Evolutionary conservation across 768 basidiomycete genomes (phyloP), one percentile per base, ranked within the genome.

Genomic region (Neoboletus subvelutipes): DNA sequence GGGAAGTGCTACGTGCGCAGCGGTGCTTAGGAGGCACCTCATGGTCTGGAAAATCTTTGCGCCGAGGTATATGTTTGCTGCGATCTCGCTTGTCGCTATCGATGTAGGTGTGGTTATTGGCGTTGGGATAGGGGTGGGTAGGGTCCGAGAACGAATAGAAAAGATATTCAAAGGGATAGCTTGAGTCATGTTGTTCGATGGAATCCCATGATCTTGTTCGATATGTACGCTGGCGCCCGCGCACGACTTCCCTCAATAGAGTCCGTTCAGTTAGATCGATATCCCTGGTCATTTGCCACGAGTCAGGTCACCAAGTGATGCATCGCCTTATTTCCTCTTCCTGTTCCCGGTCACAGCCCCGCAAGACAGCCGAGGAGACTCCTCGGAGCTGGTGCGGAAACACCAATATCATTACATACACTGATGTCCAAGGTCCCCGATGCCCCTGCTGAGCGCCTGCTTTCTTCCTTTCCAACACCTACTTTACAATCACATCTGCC

Each of bases 41-140:
- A 97, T 97, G 94, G 94, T 98, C 24, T 99, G 97, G 97, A 98
- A 98, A 75, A 87, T 98, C 4, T 99, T 98, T 66, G 96, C 95
- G 37, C 97, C 97, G 59, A 76, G 96, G 59, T 97, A 95, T 69
- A 95, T 98, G 87, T 68, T 83, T 17, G 90, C 82, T 0, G 92
- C 83, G 0, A 65, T 84, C 4, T 80, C 81, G 29, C 69, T 96
- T 36, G 41, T 92, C 5, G 81, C 81, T 1, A 83, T 92, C 2
- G 96, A 98, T 73, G 36, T 86, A 0, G 87, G 78, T 15, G 67
- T 70, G 9, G 20, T 70, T 2, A 24, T 70, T n/a, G 67, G 68
- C 1, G 42, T 63, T 50, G 57, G 63, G 37, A 41, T 70, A 24
- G 67, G 68, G 6, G 59, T 70, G 28, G 34, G 50, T 2, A 66